A percentile compares a stretch with the other conserved stretches of the same genome.
phyloP scores from a whole-genome alignment of 1,284 basidiomycete genomes.

The Omphalotus olearius region DNA sequence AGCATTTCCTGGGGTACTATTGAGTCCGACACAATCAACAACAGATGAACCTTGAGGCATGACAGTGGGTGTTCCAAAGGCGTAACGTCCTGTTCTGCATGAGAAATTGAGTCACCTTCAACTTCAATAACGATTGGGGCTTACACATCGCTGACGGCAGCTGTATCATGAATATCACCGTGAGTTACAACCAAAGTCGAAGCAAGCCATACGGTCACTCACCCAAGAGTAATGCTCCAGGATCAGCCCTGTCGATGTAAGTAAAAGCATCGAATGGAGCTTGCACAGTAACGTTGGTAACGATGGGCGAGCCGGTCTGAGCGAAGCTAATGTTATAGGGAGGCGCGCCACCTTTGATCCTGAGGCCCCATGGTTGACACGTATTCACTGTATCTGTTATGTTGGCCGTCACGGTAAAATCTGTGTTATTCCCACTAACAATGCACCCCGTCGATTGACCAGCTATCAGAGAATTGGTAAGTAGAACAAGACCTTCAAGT shows the following conservation, averaged over 20 bases:
- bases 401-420: slow-evolving; percentile 39
- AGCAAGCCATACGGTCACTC: slow-evolving; percentile 17
- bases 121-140: slow-evolving; percentile 14
- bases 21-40: slow-evolving; percentile 21
- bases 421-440: slow-evolving; percentile 21
- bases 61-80: slow-evolving; percentile 28
- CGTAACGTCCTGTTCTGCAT: slow-evolving; percentile 29
- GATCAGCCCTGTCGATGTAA: slow-evolving; percentile 43
- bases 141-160: slow-evolving; percentile 36
- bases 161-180: slow-evolving; percentile 19
- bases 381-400: slow-evolving; percentile 34
- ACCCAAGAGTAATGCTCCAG: slow-evolving; percentile 38
- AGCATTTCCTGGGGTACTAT: slow-evolving; percentile 21
- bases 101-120: neutral
- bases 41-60: slow-evolving; percentile 21
- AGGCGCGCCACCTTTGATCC: slow-evolving; percentile 38
- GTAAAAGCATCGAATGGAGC: slow-evolving; percentile 37
- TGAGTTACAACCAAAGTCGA: neutral
- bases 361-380: slow-evolving; percentile 44
- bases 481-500: too few species aligned
- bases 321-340: slow-evolving; percentile 45
- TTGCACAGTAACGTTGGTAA: slow-evolving; percentile 42
- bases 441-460: slow-evolving; percentile 35
- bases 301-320: slow-evolving; percentile 31
- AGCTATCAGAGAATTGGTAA: slow-evolving; percentile 19